Conservation (phyloP, 495 filamentous ascomycete species). For the Apiosordaria backusii region DNA sequence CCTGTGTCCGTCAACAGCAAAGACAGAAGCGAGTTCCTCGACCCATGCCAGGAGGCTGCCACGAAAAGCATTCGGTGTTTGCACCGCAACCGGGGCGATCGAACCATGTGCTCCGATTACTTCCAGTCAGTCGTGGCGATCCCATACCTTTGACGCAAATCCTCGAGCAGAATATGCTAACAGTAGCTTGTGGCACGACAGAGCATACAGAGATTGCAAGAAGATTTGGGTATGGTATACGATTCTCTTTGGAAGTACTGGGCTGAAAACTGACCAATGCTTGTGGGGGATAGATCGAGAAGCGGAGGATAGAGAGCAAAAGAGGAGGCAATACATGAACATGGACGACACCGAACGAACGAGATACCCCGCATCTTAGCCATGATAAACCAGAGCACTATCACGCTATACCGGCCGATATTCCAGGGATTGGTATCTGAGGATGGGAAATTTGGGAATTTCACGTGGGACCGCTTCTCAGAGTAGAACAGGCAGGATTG, state of each 20-base stretch:
- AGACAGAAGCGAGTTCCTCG: conserved; percentile 76
- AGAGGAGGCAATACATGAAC: not conserved
- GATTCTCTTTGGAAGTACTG: not conserved
- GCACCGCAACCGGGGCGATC: conserved; percentile 78
- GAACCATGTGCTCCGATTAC: conserved; percentile 85
- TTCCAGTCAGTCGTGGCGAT: conserved; percentile 66
- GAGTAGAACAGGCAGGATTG: not conserved
- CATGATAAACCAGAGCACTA: not conserved
- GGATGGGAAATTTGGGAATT: no score
- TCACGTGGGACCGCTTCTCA: not conserved
- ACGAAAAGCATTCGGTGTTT: conserved; percentile 77
- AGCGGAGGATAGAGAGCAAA: conserved; percentile 49
- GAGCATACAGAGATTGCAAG: conserved; percentile 92
- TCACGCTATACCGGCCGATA: no score
- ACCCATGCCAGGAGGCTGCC: conserved; percentile 96
- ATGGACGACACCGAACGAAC: not conserved
- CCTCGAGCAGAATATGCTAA: not conserved
- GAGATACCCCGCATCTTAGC: not conserved
- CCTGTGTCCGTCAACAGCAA: conserved; percentile 54
- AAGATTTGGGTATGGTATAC: conserved; percentile 73
- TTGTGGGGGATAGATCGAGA: conserved; percentile 40
- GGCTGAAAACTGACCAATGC: conserved; percentile 18
- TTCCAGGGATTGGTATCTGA: no score
- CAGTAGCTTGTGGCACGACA: conserved; percentile 36
- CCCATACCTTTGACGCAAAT: not conserved